phyloP scores from a whole-genome alignment of 1,284 basidiomycete genomes.

The Malassezia psittaci region DNA sequence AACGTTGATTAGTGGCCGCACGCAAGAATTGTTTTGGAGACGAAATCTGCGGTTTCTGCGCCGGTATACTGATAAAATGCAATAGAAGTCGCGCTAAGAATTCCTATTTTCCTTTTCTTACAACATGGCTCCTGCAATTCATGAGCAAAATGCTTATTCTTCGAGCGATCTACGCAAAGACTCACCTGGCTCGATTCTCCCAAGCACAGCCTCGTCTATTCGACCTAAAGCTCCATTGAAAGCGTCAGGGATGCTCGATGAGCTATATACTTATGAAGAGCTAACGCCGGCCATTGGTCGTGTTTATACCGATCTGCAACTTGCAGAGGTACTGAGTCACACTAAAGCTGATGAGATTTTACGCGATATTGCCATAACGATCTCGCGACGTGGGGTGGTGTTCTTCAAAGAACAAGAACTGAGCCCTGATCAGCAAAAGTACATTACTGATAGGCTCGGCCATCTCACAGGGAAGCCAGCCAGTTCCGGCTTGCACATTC shows the following conservation, averaged over 20 bases:
- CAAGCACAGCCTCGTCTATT: background rate
- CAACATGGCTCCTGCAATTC: background rate
- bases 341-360: conserved; percentile 51
- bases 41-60: no score
- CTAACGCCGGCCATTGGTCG: conserved; percentile 49
- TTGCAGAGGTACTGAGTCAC: conserved; percentile 49
- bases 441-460: conserved; percentile 54
- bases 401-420: conserved; percentile 60
- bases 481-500: conserved; percentile 57
- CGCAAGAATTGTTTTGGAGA: no score
- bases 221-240: conserved; percentile 14
- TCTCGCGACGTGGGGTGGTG: conserved; percentile 60
- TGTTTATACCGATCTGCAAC: conserved; percentile 50
- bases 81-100: no score
- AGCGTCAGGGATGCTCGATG: conserved; percentile 23
- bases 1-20: no score
- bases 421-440: conserved; percentile 51
- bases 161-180: no score
- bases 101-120: background rate
- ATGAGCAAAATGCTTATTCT: background rate
- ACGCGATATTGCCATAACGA: conserved; percentile 53
- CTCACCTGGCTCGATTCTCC: no score
- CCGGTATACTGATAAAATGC: no score
- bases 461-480: conserved; percentile 56
- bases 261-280: conserved; percentile 17